Evolutionary conservation across 441 rosid genomes (phyloP), one percentile per base, ranked within the genome.

Genomic region (Gossypium laxum): DNA sequence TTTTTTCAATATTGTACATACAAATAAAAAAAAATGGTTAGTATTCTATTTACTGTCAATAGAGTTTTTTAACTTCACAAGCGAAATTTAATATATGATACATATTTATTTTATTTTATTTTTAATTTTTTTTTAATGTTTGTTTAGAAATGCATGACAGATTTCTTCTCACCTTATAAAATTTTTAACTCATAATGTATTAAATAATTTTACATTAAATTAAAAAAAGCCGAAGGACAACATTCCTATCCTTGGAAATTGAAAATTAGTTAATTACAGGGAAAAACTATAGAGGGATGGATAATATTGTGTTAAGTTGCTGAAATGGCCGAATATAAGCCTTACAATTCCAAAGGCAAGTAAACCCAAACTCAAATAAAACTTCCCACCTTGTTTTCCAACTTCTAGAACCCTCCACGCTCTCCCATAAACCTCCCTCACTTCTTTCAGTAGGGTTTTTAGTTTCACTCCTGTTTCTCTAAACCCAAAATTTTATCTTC

Each of bases 341-440:
- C 74, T 17, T 61, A 26, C 48, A 60, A 47, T 60, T 28, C 59
- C 14, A 60, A 17, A 32, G 28, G 6, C 67, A 26, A 6, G 56
- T 19, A 56, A 26, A 26, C 26, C 66, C 45, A n/a, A 21, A 18
- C 17, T 14, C 48, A 51, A 57, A 24, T 18, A 26, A 38, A n/a
- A 3, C 26, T 21, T 51, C 47, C 11, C 50, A 32, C 32, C 6
- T 52, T 55, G 47, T 38, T 54, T 69, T 47, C 41, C 3, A 2
- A 18, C 11, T 60, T 71, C 74, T 50, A 71, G 74, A 71, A 61
- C 55, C 59, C 6, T 48, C 68, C 18, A 58, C 12, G 32, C n/a
- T 5, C 69, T 19, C 48, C 32, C 72, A 65, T 65, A 78, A 77
- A 69, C 77, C 78, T 24, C 68, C 47, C n/a, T 63, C 12, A 32